Base-by-base conservation (phyloP, 2,329 filamentous ascomycete species). In the Torrubiellomyces zombiae region DNA sequence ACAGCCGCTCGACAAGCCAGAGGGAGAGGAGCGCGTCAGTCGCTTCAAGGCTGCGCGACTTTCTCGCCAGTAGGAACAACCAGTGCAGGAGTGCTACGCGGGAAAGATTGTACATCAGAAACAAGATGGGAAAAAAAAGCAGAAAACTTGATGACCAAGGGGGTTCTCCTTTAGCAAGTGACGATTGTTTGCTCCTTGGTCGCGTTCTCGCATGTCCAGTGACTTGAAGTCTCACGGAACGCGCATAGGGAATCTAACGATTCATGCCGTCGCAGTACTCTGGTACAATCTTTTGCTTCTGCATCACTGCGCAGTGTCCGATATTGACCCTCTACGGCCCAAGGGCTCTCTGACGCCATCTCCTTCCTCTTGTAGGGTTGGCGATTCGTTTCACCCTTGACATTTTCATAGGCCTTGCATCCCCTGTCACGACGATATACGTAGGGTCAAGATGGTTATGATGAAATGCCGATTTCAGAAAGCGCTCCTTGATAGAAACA, bases 21-120 rank as follows among this genome's bases (percentile, higher is more conserved):
- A 75, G 24, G 69, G 71, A 21, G 67, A 64, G 24, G 67, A 64
- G 47, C 68, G 63, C 38, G 49, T 81, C 34, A 82, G 76, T 54
- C 66, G 72, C 32, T 83, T 83, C 53, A 79, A 71, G 53, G 75
- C 75, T 24, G 75, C 75, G 3, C 63, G 71, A 33, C 50, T 81
- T 28, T 62, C 63, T 15, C 61, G 50, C 41, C 54, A 61, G 30
- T 70, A 54, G 19, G 14, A n/a, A n/a, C n/a, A n/a, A n/a, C n/a
- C n/a, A n/a, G n/a, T n/a, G n/a, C n/a, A n/a, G n/a, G n/a, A n/a
- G n/a, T n/a, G n/a, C n/a, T n/a, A n/a, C n/a, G n/a, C n/a, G n/a
- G n/a, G n/a, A n/a, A n/a, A n/a, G n/a, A n/a, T n/a, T n/a, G n/a
- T n/a, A n/a, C n/a, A n/a, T n/a, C n/a, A n/a, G n/a, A n/a, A n/a